A percentile compares a stretch with the other conserved stretches of the same genome.
Conservation (phyloP, 805 yeast genomes). For the Wickerhamiella sergipiensis region DNA sequence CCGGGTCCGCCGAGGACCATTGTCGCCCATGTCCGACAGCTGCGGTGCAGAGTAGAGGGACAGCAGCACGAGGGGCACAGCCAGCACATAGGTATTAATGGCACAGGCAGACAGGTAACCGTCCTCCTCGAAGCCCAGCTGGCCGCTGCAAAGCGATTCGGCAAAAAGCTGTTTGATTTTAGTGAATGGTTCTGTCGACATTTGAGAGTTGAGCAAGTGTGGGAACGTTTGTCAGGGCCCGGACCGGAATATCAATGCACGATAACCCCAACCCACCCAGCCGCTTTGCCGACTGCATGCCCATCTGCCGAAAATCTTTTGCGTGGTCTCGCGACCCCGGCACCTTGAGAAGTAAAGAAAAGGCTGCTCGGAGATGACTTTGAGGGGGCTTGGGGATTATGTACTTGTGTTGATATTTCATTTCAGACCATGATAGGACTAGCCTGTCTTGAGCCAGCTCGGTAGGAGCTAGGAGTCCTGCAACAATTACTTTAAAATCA, state of each 20-base stretch:
- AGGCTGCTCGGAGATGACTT: too few species aligned
- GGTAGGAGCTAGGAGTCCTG: too few species aligned
- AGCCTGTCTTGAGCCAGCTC: too few species aligned
- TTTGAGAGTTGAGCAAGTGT: neutral
- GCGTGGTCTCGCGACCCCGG: neutral
- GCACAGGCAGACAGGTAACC: constrained; percentile 17
- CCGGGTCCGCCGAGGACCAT: constrained; percentile 9
- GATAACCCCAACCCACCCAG: neutral
- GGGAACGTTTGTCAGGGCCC: neutral
- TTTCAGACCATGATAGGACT: too few species aligned
- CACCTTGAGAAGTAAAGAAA: too few species aligned
- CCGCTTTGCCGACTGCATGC: neutral
- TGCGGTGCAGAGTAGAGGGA: constrained; percentile 11
- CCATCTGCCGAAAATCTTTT: neutral
- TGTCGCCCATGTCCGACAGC: constrained; percentile 7
- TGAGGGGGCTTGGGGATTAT: too few species aligned
- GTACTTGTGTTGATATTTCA: too few species aligned
- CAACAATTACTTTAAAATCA: too few species aligned
- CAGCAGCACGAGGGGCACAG: constrained; percentile 12
- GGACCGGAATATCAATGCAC: neutral
- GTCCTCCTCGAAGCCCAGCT: constrained; percentile 12
- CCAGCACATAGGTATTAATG: constrained; percentile 16
- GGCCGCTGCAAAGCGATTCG: constrained; percentile 14
- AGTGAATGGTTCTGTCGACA: neutral
- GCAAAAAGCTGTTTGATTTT: constrained; percentile 1